phyloP scores from a whole-genome alignment of 192 early-diverging fungal genomes.

The Endogone sp. region DNA sequence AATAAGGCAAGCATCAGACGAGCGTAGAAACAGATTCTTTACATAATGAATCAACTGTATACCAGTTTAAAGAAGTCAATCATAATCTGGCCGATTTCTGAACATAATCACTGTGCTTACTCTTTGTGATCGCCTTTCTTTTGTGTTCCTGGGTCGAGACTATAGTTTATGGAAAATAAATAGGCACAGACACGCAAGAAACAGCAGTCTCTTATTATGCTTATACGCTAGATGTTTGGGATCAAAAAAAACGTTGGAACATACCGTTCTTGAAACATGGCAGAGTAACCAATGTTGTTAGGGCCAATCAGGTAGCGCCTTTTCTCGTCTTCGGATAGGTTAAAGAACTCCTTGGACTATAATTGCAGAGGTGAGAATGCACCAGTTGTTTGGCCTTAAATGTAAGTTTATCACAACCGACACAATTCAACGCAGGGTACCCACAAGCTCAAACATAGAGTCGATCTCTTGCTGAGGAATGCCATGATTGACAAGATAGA shows the following conservation, averaged over 20 bases:
- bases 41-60: too few species aligned
- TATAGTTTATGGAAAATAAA: conserved; percentile 9
- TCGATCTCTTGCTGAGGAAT: conserved; percentile 42
- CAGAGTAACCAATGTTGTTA: conserved; percentile 49
- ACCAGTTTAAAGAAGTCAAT: not conserved
- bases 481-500: conserved; percentile 61
- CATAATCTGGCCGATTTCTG: too few species aligned
- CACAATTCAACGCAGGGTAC: not conserved
- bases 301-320: conserved; percentile 29
- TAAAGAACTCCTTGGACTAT: conserved; percentile 50
- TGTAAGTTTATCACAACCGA: not conserved
- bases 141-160: conserved; percentile 46
- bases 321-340: conserved; percentile 42
- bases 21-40: not conserved
- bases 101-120: too few species aligned
- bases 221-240: not conserved
- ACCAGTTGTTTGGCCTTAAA: not conserved
- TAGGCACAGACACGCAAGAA: too few species aligned
- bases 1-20: too few species aligned
- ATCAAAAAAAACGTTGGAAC: not conserved
- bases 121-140: conserved; percentile 58
- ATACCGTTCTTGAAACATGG: conserved; percentile 51
- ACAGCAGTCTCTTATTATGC: too few species aligned
- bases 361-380: not conserved
- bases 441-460: conserved; percentile 45